phyloP scores from a whole-genome alignment of 495 filamentous ascomycete genomes.

The Penicillium ochrochloron region DNA sequence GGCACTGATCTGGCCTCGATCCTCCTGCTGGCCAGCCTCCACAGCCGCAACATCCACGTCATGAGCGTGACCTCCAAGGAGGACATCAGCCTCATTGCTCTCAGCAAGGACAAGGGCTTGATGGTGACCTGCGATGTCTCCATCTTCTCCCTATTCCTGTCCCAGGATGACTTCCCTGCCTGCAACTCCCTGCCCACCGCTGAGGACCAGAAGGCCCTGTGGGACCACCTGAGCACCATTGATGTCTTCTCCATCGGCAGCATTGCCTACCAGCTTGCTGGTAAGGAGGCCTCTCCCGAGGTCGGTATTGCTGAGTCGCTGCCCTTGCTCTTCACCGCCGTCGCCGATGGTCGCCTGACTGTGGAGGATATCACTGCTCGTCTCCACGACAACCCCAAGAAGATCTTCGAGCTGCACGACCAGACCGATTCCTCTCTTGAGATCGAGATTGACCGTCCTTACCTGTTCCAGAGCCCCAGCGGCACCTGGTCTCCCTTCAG shows the following conservation, averaged over 20 bases:
- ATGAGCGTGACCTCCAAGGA: conserved; percentile 82
- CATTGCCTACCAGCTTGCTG: conserved; percentile 78
- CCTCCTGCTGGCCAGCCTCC: conserved; percentile 77
- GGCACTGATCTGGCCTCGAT: conserved; percentile 82
- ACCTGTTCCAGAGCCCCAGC: conserved; percentile 57
- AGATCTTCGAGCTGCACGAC: conserved; percentile 86
- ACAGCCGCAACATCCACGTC: conserved; percentile 82
- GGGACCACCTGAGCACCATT: conserved; percentile 77
- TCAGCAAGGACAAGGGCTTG: conserved; percentile 81
- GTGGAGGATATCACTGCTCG: conserved; percentile 72
- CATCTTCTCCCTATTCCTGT: conserved; percentile 80
- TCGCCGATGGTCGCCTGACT: conserved; percentile 74
- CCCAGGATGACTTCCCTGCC: conserved; percentile 72
- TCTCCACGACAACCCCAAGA: conserved; percentile 81
- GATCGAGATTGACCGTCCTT: conserved; percentile 72
- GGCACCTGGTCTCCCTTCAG: conserved; percentile 75
- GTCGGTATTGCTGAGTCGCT: conserved; percentile 77
- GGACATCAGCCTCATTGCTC: conserved; percentile 78
- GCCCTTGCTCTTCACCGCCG: conserved; percentile 78
- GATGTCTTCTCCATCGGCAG: conserved; percentile 86
- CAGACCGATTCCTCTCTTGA: conserved; percentile 76
- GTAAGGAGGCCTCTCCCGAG: conserved; percentile 59
- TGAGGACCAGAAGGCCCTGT: conserved; percentile 76
- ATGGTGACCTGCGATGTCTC: conserved; percentile 86
- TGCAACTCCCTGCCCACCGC: conserved; percentile 69